phyloP scores from a whole-genome alignment of 345 rosid genomes.

The Adansonia digitata region DNA sequence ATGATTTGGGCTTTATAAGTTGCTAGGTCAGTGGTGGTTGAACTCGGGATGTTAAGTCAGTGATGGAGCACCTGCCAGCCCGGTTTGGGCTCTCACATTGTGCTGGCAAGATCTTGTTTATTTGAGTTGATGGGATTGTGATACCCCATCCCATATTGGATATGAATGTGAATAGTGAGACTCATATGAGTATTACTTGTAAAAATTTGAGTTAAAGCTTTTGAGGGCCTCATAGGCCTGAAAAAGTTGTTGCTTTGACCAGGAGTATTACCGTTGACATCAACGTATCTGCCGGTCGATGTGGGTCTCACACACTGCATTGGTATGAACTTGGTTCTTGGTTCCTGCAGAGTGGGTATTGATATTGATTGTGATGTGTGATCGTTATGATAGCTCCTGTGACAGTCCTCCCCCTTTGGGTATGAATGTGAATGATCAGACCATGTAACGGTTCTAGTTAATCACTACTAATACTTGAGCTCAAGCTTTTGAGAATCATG shows the following conservation, averaged over 20 bases:
- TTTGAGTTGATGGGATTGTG: neutral
- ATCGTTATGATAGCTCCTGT: neutral
- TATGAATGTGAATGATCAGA: neutral
- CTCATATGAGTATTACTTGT: neutral
- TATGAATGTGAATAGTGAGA: neutral
- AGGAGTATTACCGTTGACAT: neutral
- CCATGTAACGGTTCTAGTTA: neutral
- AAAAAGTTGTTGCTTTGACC: neutral
- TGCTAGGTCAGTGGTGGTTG: neutral
- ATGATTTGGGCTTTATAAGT: slow-evolving; percentile 2
- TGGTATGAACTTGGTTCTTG: neutral
- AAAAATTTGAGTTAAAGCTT: neutral
- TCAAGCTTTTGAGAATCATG: neutral
- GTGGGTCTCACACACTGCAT: neutral
- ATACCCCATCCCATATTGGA: neutral
- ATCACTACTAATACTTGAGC: neutral
- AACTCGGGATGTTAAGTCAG: neutral
- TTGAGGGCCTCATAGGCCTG: neutral
- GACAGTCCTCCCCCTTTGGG: neutral
- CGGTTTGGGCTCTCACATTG: neutral
- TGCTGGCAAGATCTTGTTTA: neutral
- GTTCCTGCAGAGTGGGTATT: neutral
- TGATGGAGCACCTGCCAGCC: neutral
- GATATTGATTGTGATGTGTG: neutral
- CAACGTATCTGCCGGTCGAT: neutral